Evolutionary conservation across 2,329 filamentous ascomycete genomes (phyloP), one percentile per base, ranked within the genome.

Genomic region (Phialemonium atrogriseum): DNA sequence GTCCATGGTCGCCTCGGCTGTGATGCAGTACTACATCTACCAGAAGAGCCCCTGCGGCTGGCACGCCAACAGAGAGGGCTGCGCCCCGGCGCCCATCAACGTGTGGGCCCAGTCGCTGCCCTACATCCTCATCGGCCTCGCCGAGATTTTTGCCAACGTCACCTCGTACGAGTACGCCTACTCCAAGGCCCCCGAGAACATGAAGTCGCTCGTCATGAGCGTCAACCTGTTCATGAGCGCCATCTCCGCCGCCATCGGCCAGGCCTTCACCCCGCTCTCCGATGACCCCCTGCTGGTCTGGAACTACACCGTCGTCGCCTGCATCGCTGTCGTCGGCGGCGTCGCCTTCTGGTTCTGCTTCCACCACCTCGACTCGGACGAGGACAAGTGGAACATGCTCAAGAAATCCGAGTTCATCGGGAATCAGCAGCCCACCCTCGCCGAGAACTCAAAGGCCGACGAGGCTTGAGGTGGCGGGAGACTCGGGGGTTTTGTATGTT

Each of bases 151-250:
- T 43, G 62, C 67, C 40, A 69, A 69, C 46, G 66, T 71, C 36
- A 70, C 68, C 11, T 77, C 76, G 2, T 73, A 82, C 41, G 82
- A 86, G 51, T 85, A 84, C 41, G 83, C 83, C 20, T 87, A 77
- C 61, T 79, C 77, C 52, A 84, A 85, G 57, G 80, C 81, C 0
- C 83, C 83, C 16, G 74, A 71, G 48, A 86, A 85, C 62, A 88
- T 88, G 83, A 78, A 80, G 42, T 82, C 77, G 2, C 66, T 87
- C n/a, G 80, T 88, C 45, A 68, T 72, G 55, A 72, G 73, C 13
- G 64, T 86, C 46, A 77, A 77, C 49, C 66, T 85, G 23, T 78
- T 82, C 61, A 84, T 75, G 68, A 77, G 66, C 18, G 81, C 80
- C 35, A 66, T 87, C 43, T 75, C 77, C 1, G 66, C 77, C 18